A percentile compares a stretch with the other conserved stretches of the same genome.
phyloP scores from a whole-genome alignment of 192 early-diverging fungal genomes.

The Paraglomus brasilianum region DNA sequence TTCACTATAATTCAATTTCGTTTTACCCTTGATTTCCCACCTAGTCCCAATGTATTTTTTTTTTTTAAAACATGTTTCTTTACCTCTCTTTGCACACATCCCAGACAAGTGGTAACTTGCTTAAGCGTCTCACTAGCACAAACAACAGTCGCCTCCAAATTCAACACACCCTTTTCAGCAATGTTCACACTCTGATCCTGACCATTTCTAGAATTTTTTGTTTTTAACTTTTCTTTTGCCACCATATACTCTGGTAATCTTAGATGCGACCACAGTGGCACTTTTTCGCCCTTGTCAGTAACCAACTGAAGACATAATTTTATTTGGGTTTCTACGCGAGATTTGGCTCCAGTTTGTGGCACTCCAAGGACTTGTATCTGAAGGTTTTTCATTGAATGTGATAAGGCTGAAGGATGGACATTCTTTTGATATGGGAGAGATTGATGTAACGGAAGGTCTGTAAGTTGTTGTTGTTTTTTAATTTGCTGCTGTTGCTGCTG shows the following conservation, averaged over 20 bases:
- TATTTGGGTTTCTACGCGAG: slow-evolving; percentile 93
- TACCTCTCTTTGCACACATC: slow-evolving; percentile 83
- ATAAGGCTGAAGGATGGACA: background rate
- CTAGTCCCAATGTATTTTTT: too few relatives aligned
- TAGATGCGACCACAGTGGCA: slow-evolving; percentile 78
- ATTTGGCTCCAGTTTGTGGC: slow-evolving; percentile 66
- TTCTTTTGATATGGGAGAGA: background rate
- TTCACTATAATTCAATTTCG: too few relatives aligned
- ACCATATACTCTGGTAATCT: slow-evolving; percentile 81
- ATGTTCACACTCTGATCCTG: slow-evolving; percentile 22
- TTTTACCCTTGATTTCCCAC: too few relatives aligned
- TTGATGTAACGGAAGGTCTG: background rate
- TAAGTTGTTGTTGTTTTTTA: background rate
- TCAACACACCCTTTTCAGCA: slow-evolving; percentile 40
- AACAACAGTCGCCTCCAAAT: slow-evolving; percentile 79
- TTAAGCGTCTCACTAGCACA: slow-evolving; percentile 79
- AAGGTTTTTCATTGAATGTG: background rate
- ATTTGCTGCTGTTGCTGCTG: background rate
- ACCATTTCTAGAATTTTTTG: slow-evolving; percentile 39
- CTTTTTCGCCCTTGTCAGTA: slow-evolving; percentile 65
- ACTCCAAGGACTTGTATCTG: slow-evolving; percentile 40
- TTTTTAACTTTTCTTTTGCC: slow-evolving; percentile 70
- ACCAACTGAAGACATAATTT: slow-evolving; percentile 85
- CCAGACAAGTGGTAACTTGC: slow-evolving; percentile 74
- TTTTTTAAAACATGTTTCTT: background rate